Evolutionary conservation across 331 rosid species (phyloP), one percentile per base, ranked within the genome.

Genomic region (Malus hybrid): DNA sequence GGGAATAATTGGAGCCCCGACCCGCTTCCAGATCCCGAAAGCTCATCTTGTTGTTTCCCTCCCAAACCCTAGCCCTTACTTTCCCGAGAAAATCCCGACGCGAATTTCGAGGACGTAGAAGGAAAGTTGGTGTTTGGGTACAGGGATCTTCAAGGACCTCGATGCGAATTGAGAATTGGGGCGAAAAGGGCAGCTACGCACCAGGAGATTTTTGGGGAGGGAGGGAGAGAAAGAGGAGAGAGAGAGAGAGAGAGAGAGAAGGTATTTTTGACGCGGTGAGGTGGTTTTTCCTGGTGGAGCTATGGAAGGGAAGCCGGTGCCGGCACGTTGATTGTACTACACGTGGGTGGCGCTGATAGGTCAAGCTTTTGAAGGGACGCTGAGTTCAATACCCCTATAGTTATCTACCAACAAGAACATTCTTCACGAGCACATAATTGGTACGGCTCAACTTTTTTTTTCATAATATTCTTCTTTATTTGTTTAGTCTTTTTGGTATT

Each of bases 21-120:
- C 97, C 95, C n/a, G 93, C 82, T 84, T 94, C 95, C 67, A 94
- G 77, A 81, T 94, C 98, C 81, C 83, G 98, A 80, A 94, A 94
- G 82, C 98, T 94, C 98, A 94, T 94, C 62, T 80, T 39, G 34
- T 4, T 22, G 48, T 4, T 24, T 44, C 20, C 69, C 73, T 65
- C 75, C 81, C 80, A 15, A 74, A 79, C 79, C 82, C 88, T 52
- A 73, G 77, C 82, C 63, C 18, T 2, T 13, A 11, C 26, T 69
- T 62, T 52, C 70, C 73, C 74, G 26, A 64, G 39, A 68, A 22
- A 74, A 80, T 46, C 44, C 61, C 61, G 71, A 50, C 58, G 61
- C 22, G 48, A 15, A 24, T 48, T 34, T 39, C 79, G 68, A 77
- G 22, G 42, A 55, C 30, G 29, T 11, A 74, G 81, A 77, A 63